phyloP scores from a whole-genome alignment of 179 eudicot genomes.

The Sideroxylon spinosum region DNA sequence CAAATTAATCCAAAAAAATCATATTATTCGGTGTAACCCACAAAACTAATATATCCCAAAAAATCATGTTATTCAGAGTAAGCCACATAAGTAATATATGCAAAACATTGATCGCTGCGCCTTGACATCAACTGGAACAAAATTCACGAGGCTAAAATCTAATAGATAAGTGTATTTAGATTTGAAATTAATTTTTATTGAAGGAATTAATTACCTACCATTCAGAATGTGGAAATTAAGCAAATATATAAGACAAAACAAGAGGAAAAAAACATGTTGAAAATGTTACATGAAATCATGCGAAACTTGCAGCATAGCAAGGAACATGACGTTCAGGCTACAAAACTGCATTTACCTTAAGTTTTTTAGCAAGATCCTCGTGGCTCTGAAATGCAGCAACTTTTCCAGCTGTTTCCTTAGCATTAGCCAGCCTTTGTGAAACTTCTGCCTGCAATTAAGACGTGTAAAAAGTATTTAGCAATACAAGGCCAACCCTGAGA shows the following conservation, averaged over 20 bases:
- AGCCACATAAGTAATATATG: background rate
- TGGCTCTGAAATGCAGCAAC: slow-evolving; percentile 52
- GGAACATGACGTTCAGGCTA: background rate
- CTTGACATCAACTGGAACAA: background rate
- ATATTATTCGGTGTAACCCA: too few relatives aligned
- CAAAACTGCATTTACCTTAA: slow-evolving; percentile 50
- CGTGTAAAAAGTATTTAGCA: background rate
- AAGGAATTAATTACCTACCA: background rate
- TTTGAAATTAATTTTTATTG: background rate
- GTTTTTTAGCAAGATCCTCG: slow-evolving; percentile 83
- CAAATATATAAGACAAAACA: background rate
- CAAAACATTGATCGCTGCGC: background rate
- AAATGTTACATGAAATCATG: background rate
- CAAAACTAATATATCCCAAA: too few relatives aligned
- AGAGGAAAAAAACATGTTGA: background rate
- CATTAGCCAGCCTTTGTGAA: slow-evolving; percentile 70
- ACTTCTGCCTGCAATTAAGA: slow-evolving; percentile 70
- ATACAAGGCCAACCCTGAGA: background rate
- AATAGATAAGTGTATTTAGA: background rate
- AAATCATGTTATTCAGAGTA: background rate
- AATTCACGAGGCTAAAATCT: too few relatives aligned
- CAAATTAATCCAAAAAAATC: background rate
- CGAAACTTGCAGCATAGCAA: background rate
- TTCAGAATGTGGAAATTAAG: background rate
- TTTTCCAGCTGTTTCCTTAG: slow-evolving; percentile 49